Evolutionary conservation across 2,329 filamentous ascomycete species (phyloP), one percentile per base, ranked within the genome.

Genomic region (Colletotrichum tropicicola): DNA sequence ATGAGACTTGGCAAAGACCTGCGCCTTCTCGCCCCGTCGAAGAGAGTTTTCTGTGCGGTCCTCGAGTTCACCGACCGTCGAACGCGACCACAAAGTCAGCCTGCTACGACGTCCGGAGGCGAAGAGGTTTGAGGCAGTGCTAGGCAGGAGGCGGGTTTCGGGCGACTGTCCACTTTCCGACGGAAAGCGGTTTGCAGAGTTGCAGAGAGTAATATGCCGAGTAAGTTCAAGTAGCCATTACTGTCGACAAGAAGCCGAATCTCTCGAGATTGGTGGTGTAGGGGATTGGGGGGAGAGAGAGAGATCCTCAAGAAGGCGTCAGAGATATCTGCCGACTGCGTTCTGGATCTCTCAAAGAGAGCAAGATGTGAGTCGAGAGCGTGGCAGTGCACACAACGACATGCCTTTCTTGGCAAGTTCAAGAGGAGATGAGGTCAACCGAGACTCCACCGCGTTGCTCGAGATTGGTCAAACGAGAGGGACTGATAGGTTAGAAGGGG

Each of bases 341-440:
- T 45, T 35, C 30, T 52, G 28, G 37, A 32, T 3, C 39, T 43
- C 25, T 13, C 15, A 27, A 39, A 13, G 48, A 53, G 41, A 15
- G 15, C 32, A 41, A 53, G 41, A 45, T 41, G 6, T 57, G 12
- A 35, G 32, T 35, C 32, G 32, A 35, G 39, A 65, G 35, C 5
- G 57, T 65, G 62, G 62, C 62, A 65, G 62, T 65, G 62, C 58
- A 62, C 62, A 56, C 58, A 62, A 41, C 57, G 57, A 65, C 57
- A 63, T 65, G 62, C 62, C 62, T 61, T 65, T 65, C 57, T 56
- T 56, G 44, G 57, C 57, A 62, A 65, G 62, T 27, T 58, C 57
- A 41, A 51, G 43, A 61, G 15, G 61, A 60, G 45, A 65, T 39
- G 51, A 62, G 30, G 57, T 62, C 58, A 56, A 56, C 35, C 62